Evolutionary conservation across 2,329 filamentous ascomycete genomes (phyloP), one percentile per base, ranked within the genome.

Genomic region (Lasiodiplodia gonubiensis): DNA sequence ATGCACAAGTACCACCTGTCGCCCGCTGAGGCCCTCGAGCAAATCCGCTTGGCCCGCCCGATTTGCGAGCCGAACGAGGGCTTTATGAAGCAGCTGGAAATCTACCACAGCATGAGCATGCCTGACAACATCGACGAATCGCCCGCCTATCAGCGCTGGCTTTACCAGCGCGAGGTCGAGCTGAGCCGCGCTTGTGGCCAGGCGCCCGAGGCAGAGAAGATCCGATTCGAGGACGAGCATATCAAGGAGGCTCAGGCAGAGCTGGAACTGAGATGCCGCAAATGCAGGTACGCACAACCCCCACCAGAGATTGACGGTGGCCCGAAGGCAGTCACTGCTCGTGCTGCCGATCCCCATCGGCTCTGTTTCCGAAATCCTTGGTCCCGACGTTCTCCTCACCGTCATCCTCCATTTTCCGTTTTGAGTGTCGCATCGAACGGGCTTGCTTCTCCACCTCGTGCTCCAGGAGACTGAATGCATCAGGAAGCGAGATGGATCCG

Each of bases 61-160:
- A 86, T 95, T 66, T 94, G 91, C 69, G 92, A 97, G 75, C 95
- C 95, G 3, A 99, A 99, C 77, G 83, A 88, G 37, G 94, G 94
- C 33, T 99, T 99, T 84, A 93, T 94, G 89, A 83, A 88, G 61
- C 95, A 99, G 79, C 85, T 99, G 5, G 85, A 90, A 71, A 83
- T 98, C 65, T 99, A 94, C 84, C 91, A 93, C 83, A 83, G 90
- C 71, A 97, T 97, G 92, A 89, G 89, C 55, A 94, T 90, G 71
- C 92, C 94, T 1, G 86, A 83, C 25, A 84, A 88, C 70, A 82
- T 92, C 64, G 90, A 91, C 70, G 81, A 84, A 11, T 86, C 93
- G 55, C 90, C 92, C 0, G 80, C 86, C 16, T 99, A 98, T 79
- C 92, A 95, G 78, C 88, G 93, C 66, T 92, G 89, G 89, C 78